Base-by-base conservation (phyloP, 768 basidiomycete genomes). In the Megacollybia marginata region DNA sequence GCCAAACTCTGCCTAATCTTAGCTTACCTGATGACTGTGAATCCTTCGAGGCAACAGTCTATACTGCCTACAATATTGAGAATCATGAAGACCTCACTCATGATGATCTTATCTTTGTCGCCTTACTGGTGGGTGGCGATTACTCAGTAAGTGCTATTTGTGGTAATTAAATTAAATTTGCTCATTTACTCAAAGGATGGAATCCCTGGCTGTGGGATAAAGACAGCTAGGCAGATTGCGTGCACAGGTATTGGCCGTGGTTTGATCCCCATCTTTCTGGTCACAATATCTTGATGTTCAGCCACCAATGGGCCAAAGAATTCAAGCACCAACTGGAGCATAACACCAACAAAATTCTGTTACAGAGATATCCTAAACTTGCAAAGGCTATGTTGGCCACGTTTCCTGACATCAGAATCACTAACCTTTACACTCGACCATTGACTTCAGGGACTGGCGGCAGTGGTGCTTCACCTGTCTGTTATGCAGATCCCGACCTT, bases 21-120 rank as follows among this genome's bases (percentile, higher is more conserved):
- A 65, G 63, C 16, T 71, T 79, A 38, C 59, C 71, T 0, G 66
- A 68, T 9, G 73, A 75, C 45, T 68, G 68, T 47, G 69, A 78
- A 47, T 69, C 79, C 47, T 70, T 75, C 45, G 68, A 78, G 52
- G 70, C 79, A 33, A 31, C 57, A 15, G 52, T 54, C 4, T 64
- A 60, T 48, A 55, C 53, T 23, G 49, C 62, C 44, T 36, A 42
- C 0, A 53, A 65, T 51, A 50, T 69, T 50, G 49, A 55, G 50
- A 13, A 55, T 46, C 44, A 62, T 52, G 47, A 50, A 13, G 35
- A 36, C 51, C 60, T 44, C 42, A 54, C 46, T 4, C 53, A 47
- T 2, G 56, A n/a, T n/a, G n/a, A n/a, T n/a, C n/a, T n/a, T n/a
- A n/a, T n/a, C n/a, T n/a, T n/a, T n/a, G n/a, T n/a, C n/a, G n/a